These are phyloP conservation scores for Salix purpurea DNA, from an alignment of 345 rosid genomes.

Conservation along the genomic window DNA sequence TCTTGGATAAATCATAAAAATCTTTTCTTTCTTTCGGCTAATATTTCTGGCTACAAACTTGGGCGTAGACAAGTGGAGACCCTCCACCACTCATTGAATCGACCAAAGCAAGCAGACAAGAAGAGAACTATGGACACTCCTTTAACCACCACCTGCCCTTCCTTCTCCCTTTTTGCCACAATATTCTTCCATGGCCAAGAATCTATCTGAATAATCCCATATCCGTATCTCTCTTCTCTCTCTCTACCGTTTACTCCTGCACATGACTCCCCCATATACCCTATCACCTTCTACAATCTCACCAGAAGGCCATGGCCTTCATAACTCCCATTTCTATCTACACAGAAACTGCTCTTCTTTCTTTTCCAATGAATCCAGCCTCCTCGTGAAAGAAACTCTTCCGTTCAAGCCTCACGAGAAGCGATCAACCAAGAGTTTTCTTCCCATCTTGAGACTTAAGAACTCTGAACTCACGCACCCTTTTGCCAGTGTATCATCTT, in stretches of 20 bases:
- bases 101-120: constrained; percentile 16
- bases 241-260: not conserved
- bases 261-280: constrained; percentile 64
- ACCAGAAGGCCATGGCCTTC: constrained; percentile 22
- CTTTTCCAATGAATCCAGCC: constrained; percentile 27
- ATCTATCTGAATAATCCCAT: constrained; percentile 20
- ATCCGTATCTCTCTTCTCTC: not conserved
- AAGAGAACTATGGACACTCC: constrained; percentile 3
- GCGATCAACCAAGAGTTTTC: constrained; percentile 31
- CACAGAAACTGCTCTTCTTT: constrained; percentile 32
- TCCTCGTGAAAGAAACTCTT: constrained; percentile 27
- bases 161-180: not conserved
- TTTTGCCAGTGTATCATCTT: constrained; percentile 71
- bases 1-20: not conserved
- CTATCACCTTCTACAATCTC: constrained; percentile 43
- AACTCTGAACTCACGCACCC: constrained; percentile 33
- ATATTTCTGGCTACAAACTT: not conserved
- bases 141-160: not conserved
- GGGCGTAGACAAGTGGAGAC: not conserved
- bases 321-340: constrained; percentile 36
- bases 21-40: not conserved
- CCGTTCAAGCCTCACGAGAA: constrained; percentile 26
- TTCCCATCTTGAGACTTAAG: constrained; percentile 25
- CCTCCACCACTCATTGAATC: constrained; percentile 30
- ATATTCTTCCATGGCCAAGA: constrained; percentile 19